Percentiles rank a stretch among this genome's conserved stretches.
Conservation (phyloP, 2,329 filamentous ascomycete genomes). For the Cercospora sojina region DNA sequence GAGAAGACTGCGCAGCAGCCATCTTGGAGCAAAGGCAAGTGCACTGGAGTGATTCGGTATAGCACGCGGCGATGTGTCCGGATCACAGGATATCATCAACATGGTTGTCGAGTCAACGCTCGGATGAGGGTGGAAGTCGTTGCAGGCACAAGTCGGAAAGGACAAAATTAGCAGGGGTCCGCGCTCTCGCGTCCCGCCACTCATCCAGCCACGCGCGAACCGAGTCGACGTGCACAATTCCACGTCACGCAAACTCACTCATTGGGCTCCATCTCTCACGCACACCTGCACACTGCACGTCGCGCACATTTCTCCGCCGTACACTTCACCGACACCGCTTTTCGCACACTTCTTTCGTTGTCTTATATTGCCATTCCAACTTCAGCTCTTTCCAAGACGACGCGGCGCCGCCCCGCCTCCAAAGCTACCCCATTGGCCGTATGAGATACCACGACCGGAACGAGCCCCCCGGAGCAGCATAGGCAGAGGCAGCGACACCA, state of each 20-base stretch:
- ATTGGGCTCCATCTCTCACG: background rate
- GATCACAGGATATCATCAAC: background rate
- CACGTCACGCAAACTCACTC: background rate
- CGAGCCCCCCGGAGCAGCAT: background rate
- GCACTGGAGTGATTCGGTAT: too few species aligned
- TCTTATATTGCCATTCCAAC: background rate
- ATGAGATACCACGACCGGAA: background rate
- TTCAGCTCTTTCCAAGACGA: background rate
- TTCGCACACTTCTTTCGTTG: background rate
- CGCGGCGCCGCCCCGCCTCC: background rate
- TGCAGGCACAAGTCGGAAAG: background rate
- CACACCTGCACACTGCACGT: background rate
- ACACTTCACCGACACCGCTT: background rate
- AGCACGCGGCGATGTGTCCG: background rate
- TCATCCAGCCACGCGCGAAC: background rate
- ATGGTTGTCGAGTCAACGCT: background rate
- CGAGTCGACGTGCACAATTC: background rate
- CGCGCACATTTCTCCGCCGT: background rate
- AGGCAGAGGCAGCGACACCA: background rate
- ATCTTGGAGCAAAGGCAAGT: background rate
- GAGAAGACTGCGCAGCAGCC: background rate
- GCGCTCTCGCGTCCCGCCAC: constrained; percentile 1
- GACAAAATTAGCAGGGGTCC: background rate
- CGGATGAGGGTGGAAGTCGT: background rate
- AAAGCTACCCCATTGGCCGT: background rate